Base-by-base conservation (phyloP, 305 asterid genomes). In the Petunia hybrid region DNA sequence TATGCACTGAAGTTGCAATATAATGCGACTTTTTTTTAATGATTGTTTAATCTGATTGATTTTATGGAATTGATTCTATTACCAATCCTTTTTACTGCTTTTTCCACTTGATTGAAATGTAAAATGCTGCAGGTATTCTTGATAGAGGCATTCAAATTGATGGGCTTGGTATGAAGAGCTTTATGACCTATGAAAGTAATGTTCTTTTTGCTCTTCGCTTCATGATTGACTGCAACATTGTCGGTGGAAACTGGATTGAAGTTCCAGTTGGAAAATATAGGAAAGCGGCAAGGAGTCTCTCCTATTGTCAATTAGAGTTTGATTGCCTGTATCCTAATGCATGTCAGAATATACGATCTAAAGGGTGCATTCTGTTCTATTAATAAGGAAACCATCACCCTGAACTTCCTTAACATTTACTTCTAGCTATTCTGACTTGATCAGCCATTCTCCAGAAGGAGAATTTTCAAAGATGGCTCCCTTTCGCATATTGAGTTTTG, bases 401-500 rank as follows among this genome's bases (percentile, higher is more conserved):
- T 41, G 46, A 73, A 73, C 36, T 36, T 87, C 96, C 89, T 91
- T 77, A 91, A 82, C 79, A 69, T 80, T 81, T 81, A 60, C 76
- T 84, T 40, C 77, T 85, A 96, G 99, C 80, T 90, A 85, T 87
- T 85, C 98, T 75, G 93, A 93, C 84, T 85, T 96, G 91, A 86
- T 94, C 85, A 94, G 98, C 85, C 98, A 94, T 94, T 88, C 85
- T 68, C 91, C 98, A 46, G 99, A 96, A 90, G 99, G 99, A 76
- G 97, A 92, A 81, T 96, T 82, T 89, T 96, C 98, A 74, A 96
- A 92, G 92, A 94, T 96, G 98, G 99, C 99, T 82, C 99, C 99
- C 61, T 96, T 96, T 87, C 97, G 99, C 85, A 90, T 96, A 88
- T 86, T 94, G 81, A 96, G 99, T 90, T 96, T 96, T 83, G 99